phyloP scores from a whole-genome alignment of 768 basidiomycete genomes.

The Lactarius tabidus region DNA sequence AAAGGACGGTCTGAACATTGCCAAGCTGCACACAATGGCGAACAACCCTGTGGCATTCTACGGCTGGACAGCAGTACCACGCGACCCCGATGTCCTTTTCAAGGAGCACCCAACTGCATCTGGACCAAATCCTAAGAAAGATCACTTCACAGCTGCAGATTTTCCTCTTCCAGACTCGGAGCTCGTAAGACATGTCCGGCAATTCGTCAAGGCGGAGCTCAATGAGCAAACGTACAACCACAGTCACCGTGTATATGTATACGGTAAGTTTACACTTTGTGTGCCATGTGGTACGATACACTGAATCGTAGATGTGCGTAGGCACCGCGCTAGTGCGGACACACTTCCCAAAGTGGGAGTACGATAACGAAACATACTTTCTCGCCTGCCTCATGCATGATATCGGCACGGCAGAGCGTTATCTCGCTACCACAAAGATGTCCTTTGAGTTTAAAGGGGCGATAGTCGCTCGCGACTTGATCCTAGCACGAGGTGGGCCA shows the following conservation, averaged over 20 bases:
- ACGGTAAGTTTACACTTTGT: slow-evolving; percentile 34
- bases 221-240: slow-evolving; percentile 46
- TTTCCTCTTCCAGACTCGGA: slow-evolving; percentile 43
- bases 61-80: slow-evolving; percentile 46
- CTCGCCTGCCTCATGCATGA: slow-evolving; percentile 51
- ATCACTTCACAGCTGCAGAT: slow-evolving; percentile 37
- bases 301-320: slow-evolving; percentile 24
- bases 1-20: background rate
- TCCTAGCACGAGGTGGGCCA: slow-evolving; percentile 39
- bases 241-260: slow-evolving; percentile 47
- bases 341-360: slow-evolving; percentile 47
- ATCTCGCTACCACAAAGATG: slow-evolving; percentile 49
- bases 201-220: slow-evolving; percentile 43
- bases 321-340: slow-evolving; percentile 45
- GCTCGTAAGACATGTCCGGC: slow-evolving; percentile 38
- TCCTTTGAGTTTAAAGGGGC: slow-evolving; percentile 56
- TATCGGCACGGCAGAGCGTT: slow-evolving; percentile 47
- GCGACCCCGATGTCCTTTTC: slow-evolving; percentile 48
- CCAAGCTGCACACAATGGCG: slow-evolving; percentile 5
- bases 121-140: slow-evolving; percentile 41
- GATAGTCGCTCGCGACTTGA: slow-evolving; percentile 48
- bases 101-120: slow-evolving; percentile 42
- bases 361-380: slow-evolving; percentile 48
- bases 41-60: slow-evolving; percentile 33
- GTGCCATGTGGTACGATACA: too few relatives aligned